phyloP scores from a whole-genome alignment of 225 moss, liverwort and hornwort genomes.

The Sphagnum tenellum region DNA sequence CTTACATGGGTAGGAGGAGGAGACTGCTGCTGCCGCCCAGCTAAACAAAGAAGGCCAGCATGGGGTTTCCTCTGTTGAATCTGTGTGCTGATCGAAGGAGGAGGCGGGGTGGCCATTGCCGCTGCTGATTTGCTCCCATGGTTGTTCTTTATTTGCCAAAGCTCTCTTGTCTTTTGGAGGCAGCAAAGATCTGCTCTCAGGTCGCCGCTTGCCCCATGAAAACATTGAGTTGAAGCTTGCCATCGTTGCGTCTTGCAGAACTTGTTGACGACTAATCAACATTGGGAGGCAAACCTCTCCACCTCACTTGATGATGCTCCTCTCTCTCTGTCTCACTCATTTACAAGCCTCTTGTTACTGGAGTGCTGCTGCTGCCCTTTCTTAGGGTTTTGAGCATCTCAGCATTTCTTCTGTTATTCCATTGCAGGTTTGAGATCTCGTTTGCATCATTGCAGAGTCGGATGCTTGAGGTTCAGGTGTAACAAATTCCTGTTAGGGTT shows the following conservation, averaged over 20 bases:
- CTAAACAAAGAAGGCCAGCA: conserved; percentile 26
- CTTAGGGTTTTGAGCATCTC: no score
- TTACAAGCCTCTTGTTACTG: no score
- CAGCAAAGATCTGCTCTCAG: conserved; percentile 30
- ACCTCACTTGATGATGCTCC: no score
- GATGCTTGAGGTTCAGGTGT: no score
- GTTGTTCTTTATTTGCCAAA: conserved; percentile 3
- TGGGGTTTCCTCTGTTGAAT: not conserved
- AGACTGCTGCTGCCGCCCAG: conserved; percentile 7
- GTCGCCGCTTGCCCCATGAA: conserved; percentile 16
- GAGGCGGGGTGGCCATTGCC: not conserved
- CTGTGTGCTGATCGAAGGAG: not conserved
- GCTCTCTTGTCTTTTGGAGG: conserved; percentile 16
- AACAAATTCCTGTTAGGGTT: no score
- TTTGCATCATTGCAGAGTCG: no score
- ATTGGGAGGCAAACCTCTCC: no score
- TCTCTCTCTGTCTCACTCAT: no score
- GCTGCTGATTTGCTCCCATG: conserved; percentile 16
- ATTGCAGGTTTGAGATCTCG: no score
- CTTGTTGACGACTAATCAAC: no score
- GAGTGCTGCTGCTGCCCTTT: no score
- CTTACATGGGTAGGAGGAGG: not conserved
- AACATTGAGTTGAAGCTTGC: conserved; percentile 21
- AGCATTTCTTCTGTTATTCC: no score
- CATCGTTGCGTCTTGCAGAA: conserved; percentile 6